Percentiles rank a stretch among this genome's conserved stretches.
Evolutionary conservation across 1,284 basidiomycete genomes (phyloP).

Genomic region (Pholiota adiposa): DNA sequence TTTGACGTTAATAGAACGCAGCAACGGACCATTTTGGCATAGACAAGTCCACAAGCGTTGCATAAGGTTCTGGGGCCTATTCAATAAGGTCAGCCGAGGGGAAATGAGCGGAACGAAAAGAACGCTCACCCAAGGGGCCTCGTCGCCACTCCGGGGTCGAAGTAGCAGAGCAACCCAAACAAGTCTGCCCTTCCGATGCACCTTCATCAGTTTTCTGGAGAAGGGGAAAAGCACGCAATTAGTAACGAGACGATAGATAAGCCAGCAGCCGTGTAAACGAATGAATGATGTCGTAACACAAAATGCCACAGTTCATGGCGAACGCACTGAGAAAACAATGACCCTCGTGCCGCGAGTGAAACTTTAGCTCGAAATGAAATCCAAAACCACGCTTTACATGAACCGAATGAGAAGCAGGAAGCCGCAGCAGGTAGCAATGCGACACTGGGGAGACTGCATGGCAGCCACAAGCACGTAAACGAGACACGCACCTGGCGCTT

Average conservation of each 20-base stretch:
- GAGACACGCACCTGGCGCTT: conserved; percentile 47
- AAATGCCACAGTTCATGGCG: background rate
- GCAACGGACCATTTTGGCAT: conserved; percentile 69
- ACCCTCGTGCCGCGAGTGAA: background rate
- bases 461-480: conserved; percentile 5
- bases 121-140: conserved; percentile 70
- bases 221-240: background rate
- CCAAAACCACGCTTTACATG: conserved; percentile 8
- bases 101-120: conserved; percentile 9
- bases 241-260: conserved; percentile 12
- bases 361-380: background rate
- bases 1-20: background rate
- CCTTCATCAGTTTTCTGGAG: conserved; percentile 48
- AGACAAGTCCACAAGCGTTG: conserved; percentile 81
- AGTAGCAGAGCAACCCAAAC: conserved; percentile 79
- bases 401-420: background rate
- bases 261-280: conserved; percentile 1
- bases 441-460: background rate
- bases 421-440: background rate
- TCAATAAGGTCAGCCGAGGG: background rate
- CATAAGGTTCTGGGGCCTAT: conserved; percentile 74
- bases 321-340: background rate
- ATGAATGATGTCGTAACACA: background rate
- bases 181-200: conserved; percentile 64
- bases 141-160: conserved; percentile 84